Percentiles rank a stretch among this genome's conserved stretches.
These are phyloP conservation scores for Plectranthus barbatus DNA, from an alignment of 257 asterid genomes.

Conservation along the genomic window DNA sequence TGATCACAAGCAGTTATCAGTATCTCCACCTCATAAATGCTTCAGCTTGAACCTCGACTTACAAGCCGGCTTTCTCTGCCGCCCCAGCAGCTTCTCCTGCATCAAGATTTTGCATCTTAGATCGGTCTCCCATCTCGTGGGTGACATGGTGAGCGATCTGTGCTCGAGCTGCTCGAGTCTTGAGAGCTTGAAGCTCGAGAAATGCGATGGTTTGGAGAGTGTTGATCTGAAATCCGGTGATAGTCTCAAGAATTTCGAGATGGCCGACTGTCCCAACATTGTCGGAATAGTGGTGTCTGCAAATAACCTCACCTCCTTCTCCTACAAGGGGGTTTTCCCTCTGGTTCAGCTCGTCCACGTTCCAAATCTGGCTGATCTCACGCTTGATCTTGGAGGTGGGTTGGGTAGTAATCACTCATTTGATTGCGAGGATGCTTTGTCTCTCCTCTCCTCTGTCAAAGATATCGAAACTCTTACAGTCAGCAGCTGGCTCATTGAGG, in stretches of 20 bases:
- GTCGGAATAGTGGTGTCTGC: not conserved
- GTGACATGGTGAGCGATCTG: constrained; percentile 1
- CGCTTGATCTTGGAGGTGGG: constrained; percentile 14
- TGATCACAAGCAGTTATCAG: not conserved
- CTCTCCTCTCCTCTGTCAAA: constrained; percentile 13
- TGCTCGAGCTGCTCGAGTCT: constrained; percentile 5
- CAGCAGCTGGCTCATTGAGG: constrained; percentile 30
- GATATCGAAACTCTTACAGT: constrained; percentile 19
- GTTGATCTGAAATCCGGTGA: not conserved
- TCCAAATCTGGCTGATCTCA: not conserved
- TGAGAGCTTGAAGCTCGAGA: constrained; percentile 17
- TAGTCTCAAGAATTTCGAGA: not conserved
- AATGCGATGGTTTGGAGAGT: constrained; percentile 7
- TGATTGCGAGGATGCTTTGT: constrained; percentile 19
- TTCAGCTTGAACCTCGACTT: not conserved
- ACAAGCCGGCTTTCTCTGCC: not conserved
- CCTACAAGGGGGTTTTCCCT: constrained; percentile 3
- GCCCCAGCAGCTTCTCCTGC: not conserved
- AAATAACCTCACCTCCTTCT: constrained; percentile 4
- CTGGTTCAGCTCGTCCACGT: not conserved
- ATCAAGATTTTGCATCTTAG: constrained; percentile 12
- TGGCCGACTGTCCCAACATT: constrained; percentile 10
- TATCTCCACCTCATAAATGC: not conserved
- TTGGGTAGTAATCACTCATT: not conserved
- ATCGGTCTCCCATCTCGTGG: constrained; percentile 8